Conservation (phyloP, 352 stramenopile species). For the Phytophthora colocasiae region DNA sequence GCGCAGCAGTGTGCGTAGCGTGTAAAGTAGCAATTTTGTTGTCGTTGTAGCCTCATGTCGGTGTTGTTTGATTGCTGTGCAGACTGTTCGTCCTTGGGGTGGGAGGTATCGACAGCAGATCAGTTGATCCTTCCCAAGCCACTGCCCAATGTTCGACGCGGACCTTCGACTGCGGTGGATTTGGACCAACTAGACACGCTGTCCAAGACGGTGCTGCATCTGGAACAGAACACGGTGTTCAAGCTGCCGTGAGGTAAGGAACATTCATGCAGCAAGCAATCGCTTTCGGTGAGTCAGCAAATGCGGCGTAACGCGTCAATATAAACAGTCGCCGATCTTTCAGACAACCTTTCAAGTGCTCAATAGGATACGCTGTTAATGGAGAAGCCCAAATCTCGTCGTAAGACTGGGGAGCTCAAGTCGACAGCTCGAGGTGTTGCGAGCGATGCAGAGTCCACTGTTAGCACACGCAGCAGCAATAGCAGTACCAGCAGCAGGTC, state of each 20-base stretch:
- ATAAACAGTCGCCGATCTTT: slow-evolving; percentile 35
- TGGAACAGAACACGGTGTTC: slow-evolving; percentile 75
- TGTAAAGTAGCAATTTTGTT: neutral
- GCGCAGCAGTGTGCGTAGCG: slow-evolving; percentile 53
- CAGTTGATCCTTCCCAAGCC: slow-evolving; percentile 60
- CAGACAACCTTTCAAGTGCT: slow-evolving; percentile 26
- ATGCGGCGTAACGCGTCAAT: slow-evolving; percentile 15
- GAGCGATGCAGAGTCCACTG: slow-evolving; percentile 37
- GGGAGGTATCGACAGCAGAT: slow-evolving; percentile 46
- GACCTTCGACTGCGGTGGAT: slow-evolving; percentile 30
- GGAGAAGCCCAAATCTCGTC: slow-evolving; percentile 34
- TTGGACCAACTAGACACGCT: slow-evolving; percentile 73
- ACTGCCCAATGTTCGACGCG: slow-evolving; percentile 28
- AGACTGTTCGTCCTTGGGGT: slow-evolving; percentile 64
- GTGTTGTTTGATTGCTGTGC: slow-evolving; percentile 2
- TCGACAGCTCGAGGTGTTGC: neutral
- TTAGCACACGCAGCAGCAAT: slow-evolving; percentile 36
- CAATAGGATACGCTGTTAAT: slow-evolving; percentile 21
- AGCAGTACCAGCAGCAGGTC: slow-evolving; percentile 25
- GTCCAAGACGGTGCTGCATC: slow-evolving; percentile 71
- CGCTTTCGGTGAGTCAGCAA: neutral
- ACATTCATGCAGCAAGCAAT: neutral
- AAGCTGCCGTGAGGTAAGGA: slow-evolving; percentile 54
- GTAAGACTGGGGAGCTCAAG: slow-evolving; percentile 25
- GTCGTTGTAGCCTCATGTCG: too few species aligned